phyloP scores from a whole-genome alignment of 1,139 yeast species.

The Candida freyschussii region DNA sequence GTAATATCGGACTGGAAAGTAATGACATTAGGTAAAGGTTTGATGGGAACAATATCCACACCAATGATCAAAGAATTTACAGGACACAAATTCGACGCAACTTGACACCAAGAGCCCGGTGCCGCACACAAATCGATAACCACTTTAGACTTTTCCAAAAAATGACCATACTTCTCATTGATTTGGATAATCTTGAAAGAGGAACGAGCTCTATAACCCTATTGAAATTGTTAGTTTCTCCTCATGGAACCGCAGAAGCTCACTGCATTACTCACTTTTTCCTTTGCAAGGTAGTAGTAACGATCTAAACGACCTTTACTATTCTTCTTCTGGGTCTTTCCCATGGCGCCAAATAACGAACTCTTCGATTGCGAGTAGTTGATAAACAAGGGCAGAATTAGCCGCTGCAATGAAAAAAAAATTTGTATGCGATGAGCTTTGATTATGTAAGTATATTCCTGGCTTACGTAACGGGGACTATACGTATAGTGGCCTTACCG shows the following conservation, averaged over 20 bases:
- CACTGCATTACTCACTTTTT: slow-evolving; percentile 40
- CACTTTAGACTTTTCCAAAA: slow-evolving; percentile 91
- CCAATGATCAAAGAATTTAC: slow-evolving; percentile 91
- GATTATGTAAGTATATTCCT: too few species aligned
- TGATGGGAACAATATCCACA: slow-evolving; percentile 96
- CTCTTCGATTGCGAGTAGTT: too few species aligned
- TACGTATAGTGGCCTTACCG: too few species aligned
- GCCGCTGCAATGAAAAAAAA: slow-evolving; percentile 1
- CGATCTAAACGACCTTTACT: slow-evolving; percentile 99
- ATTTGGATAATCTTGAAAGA: slow-evolving; percentile 93
- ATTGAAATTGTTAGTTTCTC: slow-evolving; percentile 7
- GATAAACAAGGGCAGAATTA: too few species aligned
- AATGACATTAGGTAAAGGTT: slow-evolving; percentile 87
- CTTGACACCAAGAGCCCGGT: slow-evolving; percentile 99
- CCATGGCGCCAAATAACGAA: slow-evolving; percentile 29
- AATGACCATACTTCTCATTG: slow-evolving; percentile 94
- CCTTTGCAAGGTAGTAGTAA: slow-evolving; percentile 93
- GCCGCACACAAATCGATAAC: slow-evolving; percentile 99
- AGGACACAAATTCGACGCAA: slow-evolving; percentile 90
- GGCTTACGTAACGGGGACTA: too few species aligned
- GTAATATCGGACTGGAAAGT: slow-evolving; percentile 97
- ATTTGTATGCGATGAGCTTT: slow-evolving; percentile 5
- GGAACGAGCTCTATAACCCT: slow-evolving; percentile 97
- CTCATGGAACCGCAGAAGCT: neutral
- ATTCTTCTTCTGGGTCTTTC: slow-evolving; percentile 91